Evolutionary conservation across 306 rosid genomes (phyloP), one percentile per base, ranked within the genome.

Genomic region (Gastrolobium bilobum): DNA sequence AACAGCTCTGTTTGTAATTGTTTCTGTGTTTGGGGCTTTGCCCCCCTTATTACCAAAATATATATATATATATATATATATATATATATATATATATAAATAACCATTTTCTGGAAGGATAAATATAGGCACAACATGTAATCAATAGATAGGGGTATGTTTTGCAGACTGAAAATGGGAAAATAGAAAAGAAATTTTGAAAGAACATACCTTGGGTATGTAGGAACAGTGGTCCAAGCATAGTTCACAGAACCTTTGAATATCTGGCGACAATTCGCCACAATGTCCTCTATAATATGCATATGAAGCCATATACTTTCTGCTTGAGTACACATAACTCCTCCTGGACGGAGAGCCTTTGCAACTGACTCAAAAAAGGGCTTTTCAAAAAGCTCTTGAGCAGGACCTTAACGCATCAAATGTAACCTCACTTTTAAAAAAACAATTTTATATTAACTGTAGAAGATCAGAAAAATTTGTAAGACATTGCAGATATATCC

Each of bases 261-360:
- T 85, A 93, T 66, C 42, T 90, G 93, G 75, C 94, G 94, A 73
- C 98, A 96, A 71, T 96, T 96, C 15, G 83, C 68, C 31, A 93
- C 96, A 60, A 96, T 89, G 78, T 85, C 97, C 85, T 96, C 96
- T 43, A 96, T 96, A 38, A 96, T 93, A 75, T 93, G 87, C 97
- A 93, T 96, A 75, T 96, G 99, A 81, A 96, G 99, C 99, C 99
- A 96, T 77, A 93, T 93, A 69, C 99, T 96, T 89, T 96, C 99
- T 20, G 99, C 99, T 81, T 96, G 99, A 44, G 98, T 96, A 64
- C 98, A 90, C 84, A 93, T 88, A 47, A 93, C 99, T 52, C 99
- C 99, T 81, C 99, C 99, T 1, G 98, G 96, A 62, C 96, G 96
- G 83, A 96, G 99, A 85, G 99, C 98, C 60, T 15, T 92, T 10